A percentile compares a stretch with the other conserved stretches of the same genome.
Conservation (phyloP, 83 land plant genomes). For the Larix sibirica region DNA sequence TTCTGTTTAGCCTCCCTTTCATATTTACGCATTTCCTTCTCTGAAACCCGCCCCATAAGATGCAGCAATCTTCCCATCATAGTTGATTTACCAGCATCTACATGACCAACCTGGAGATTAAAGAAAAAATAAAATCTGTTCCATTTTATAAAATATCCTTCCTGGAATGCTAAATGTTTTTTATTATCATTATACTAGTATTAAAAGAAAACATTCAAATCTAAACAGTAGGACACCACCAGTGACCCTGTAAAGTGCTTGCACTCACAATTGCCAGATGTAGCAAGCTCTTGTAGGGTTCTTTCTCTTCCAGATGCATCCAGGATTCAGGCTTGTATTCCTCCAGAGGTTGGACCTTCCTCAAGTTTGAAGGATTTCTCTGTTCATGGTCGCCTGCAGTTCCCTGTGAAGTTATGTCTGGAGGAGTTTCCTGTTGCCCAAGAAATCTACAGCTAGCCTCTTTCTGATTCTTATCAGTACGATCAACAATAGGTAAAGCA, state of each 20-base stretch:
- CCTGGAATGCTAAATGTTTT: neutral
- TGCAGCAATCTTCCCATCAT: conserved; percentile 24
- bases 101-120: conserved; percentile 26
- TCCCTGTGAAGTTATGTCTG: neutral
- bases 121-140: neutral
- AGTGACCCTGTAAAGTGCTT: neutral
- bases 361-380: neutral
- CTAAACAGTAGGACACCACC: neutral
- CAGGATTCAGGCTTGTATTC: conserved; percentile 26
- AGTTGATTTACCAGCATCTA: conserved; percentile 32
- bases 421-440: neutral
- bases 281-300: conserved; percentile 8
- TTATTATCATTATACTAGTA: neutral
- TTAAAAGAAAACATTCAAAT: neutral
- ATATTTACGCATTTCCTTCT: conserved; percentile 29
- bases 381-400: neutral
- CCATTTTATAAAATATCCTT: neutral
- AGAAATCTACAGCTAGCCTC: neutral
- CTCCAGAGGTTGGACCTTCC: neutral
- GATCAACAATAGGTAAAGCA: neutral
- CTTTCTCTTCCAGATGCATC: conserved; percentile 18
- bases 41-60: conserved; percentile 19
- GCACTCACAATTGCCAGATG: conserved; percentile 21
- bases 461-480: neutral
- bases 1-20: conserved; percentile 24